phyloP scores from a whole-genome alignment of 2,329 filamentous ascomycete species.

The Calycina herbarum region DNA sequence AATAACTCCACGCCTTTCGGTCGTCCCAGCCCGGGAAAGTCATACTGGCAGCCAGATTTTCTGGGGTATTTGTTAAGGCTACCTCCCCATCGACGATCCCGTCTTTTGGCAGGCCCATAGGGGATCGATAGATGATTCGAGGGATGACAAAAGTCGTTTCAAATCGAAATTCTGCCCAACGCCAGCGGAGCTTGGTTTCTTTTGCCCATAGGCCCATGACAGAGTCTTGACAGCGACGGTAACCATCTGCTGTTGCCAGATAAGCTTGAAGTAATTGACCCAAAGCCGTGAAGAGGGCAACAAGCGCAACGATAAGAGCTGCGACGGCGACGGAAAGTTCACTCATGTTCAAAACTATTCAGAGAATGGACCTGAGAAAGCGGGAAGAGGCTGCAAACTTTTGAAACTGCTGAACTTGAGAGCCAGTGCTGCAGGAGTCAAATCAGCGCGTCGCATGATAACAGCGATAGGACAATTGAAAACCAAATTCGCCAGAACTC shows the following conservation, averaged over 20 bases:
- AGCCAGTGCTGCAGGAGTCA: not conserved
- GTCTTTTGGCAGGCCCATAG: not conserved
- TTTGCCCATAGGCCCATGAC: constrained; percentile 35
- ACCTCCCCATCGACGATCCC: not conserved
- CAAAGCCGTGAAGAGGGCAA: constrained; percentile 33
- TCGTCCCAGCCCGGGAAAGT: constrained; percentile 17
- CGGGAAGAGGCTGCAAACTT: not conserved
- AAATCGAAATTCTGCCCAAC: constrained; percentile 34
- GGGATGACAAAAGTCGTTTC: constrained; percentile 10
- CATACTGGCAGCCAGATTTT: constrained; percentile 16
- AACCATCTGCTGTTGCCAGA: constrained; percentile 37
- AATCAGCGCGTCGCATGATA: not conserved
- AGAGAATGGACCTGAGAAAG: not conserved
- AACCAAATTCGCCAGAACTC: not conserved
- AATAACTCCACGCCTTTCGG: constrained; percentile 9
- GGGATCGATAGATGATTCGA: constrained; percentile 9
- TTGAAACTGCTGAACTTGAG: not conserved
- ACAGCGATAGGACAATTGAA: not conserved
- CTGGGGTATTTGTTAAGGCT: constrained; percentile 13
- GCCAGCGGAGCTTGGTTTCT: constrained; percentile 23
- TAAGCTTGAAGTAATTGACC: constrained; percentile 34
- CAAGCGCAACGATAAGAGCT: constrained; percentile 34
- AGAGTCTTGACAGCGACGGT: constrained; percentile 32
- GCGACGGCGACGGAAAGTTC: constrained; percentile 21
- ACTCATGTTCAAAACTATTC: constrained; percentile 3